Percentiles rank a stretch among this genome's conserved stretches.
Evolutionary conservation across 306 rosid species (phyloP).

Genomic region (Sesbania bispinosa): DNA sequence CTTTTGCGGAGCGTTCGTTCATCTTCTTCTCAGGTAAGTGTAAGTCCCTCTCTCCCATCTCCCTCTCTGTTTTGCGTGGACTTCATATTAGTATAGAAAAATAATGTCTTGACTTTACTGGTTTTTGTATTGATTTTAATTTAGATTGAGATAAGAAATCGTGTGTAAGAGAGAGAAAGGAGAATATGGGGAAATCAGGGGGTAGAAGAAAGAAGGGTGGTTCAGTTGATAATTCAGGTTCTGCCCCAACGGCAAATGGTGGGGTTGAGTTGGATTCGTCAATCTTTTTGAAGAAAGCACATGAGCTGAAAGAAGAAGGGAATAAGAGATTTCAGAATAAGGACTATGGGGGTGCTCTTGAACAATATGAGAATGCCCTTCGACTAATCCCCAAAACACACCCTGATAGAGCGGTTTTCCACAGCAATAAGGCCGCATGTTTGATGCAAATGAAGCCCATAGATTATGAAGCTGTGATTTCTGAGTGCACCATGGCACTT

Average conservation of each 20-base stretch:
- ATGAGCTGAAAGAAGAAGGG: conserved; percentile 94
- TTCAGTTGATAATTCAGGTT: conserved; percentile 38
- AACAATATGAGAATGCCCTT: conserved; percentile 86
- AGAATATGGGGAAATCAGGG: conserved; percentile 91
- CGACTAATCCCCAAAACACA: conserved; percentile 77
- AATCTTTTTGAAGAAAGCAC: conserved; percentile 80
- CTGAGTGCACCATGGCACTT: conserved; percentile 90
- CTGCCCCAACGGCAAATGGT: conserved; percentile 50
- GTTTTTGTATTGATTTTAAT: conserved; percentile 15
- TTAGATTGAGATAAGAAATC: not conserved
- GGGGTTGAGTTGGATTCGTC: conserved; percentile 72
- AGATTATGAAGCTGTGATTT: conserved; percentile 77
- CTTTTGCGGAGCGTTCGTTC: not conserved
- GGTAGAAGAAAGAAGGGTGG: conserved; percentile 81
- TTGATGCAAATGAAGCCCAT: conserved; percentile 96
- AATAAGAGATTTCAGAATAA: conserved; percentile 74
- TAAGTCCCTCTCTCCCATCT: conserved; percentile 21
- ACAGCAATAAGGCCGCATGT: conserved; percentile 92
- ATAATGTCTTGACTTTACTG: not conserved
- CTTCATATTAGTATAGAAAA: conserved; percentile 9
- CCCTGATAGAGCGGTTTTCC: conserved; percentile 79
- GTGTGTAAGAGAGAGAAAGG: not conserved
- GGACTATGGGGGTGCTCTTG: conserved; percentile 86
- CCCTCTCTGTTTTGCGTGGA: not conserved
- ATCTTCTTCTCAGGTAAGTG: conserved; percentile 34